Percentiles rank a stretch among this genome's conserved stretches.
phyloP scores from a whole-genome alignment of 2,329 filamentous ascomycete genomes.

The Aspergillus sp. region DNA sequence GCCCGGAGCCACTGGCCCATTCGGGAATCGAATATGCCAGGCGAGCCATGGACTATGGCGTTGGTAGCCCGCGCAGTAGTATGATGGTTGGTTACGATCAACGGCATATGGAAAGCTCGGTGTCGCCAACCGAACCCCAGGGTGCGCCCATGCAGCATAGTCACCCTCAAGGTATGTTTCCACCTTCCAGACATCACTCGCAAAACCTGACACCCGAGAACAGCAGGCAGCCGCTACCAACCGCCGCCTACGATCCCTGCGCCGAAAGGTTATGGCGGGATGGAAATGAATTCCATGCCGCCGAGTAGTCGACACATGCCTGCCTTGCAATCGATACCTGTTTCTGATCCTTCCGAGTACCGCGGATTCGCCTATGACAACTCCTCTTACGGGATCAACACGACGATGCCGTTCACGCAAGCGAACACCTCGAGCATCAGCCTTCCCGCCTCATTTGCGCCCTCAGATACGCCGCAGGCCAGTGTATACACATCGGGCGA shows the following conservation, averaged over 20 bases:
- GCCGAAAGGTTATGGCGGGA: slow-evolving; percentile 15
- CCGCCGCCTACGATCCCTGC: slow-evolving; percentile 18
- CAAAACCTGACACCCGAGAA: not conserved
- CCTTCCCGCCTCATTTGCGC: slow-evolving; percentile 25
- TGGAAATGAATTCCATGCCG: slow-evolving; percentile 19
- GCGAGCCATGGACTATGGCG: slow-evolving; percentile 20
- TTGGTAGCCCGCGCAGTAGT: slow-evolving; percentile 15
- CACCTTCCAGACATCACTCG: not conserved
- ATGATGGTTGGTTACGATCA: slow-evolving; percentile 22
- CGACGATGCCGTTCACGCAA: slow-evolving; percentile 23
- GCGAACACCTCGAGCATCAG: slow-evolving; percentile 27
- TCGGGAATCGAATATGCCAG: slow-evolving; percentile 18
- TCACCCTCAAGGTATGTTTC: slow-evolving; percentile 18
- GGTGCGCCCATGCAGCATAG: slow-evolving; percentile 18
- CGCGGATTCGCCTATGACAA: slow-evolving; percentile 22
- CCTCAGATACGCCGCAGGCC: slow-evolving; percentile 16
- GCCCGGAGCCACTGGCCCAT: slow-evolving; percentile 14
- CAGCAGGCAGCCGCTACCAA: slow-evolving; percentile 21
- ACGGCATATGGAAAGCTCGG: slow-evolving; percentile 22
- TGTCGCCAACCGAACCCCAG: slow-evolving; percentile 24
- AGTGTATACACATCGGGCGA: slow-evolving; percentile 11
- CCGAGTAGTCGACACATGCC: slow-evolving; percentile 19
- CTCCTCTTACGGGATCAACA: slow-evolving; percentile 18
- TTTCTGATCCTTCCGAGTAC: slow-evolving; percentile 27
- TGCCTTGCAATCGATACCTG: slow-evolving; percentile 21